Conservation (phyloP, 1,139 yeast species). For the Magnusiomyces paraingens region DNA sequence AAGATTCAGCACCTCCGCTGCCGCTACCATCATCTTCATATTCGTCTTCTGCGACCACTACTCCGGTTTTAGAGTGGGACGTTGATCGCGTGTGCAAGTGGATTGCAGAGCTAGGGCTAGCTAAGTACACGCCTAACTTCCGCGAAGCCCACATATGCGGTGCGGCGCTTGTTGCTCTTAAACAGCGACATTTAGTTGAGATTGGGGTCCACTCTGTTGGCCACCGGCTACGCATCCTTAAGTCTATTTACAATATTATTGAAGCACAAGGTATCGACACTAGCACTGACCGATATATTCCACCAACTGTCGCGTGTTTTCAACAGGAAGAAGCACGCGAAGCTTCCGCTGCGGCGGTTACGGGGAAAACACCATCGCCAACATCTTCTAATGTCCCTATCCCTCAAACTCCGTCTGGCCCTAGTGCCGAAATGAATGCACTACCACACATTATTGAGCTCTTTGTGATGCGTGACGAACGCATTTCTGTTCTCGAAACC, state of each 20-base stretch:
- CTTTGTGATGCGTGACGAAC: conserved; percentile 32
- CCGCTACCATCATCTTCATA: no score
- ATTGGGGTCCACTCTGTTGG: conserved; percentile 38
- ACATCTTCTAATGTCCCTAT: background rate
- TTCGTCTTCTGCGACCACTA: no score
- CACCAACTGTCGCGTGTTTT: conserved; percentile 20
- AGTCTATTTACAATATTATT: conserved; percentile 32
- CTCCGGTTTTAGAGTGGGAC: conserved; percentile 26
- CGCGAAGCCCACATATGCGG: conserved; percentile 36
- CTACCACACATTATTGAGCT: conserved; percentile 6
- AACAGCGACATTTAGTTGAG: conserved; percentile 36
- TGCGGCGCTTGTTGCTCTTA: conserved; percentile 36
- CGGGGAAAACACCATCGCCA: background rate
- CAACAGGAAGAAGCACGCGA: conserved; percentile 1
- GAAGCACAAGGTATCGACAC: conserved; percentile 27
- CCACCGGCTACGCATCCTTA: conserved; percentile 36
- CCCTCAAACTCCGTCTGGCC: background rate
- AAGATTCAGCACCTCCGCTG: background rate
- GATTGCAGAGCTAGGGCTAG: conserved; percentile 27
- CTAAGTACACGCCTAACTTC: conserved; percentile 26
- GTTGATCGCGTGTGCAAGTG: conserved; percentile 26
- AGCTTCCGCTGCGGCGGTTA: background rate
- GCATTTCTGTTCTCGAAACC: conserved; percentile 32
- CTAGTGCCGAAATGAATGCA: background rate
- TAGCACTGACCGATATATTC: conserved; percentile 30